phyloP scores from a whole-genome alignment of 2,329 filamentous ascomycete genomes.

The Fusarium foetens region DNA sequence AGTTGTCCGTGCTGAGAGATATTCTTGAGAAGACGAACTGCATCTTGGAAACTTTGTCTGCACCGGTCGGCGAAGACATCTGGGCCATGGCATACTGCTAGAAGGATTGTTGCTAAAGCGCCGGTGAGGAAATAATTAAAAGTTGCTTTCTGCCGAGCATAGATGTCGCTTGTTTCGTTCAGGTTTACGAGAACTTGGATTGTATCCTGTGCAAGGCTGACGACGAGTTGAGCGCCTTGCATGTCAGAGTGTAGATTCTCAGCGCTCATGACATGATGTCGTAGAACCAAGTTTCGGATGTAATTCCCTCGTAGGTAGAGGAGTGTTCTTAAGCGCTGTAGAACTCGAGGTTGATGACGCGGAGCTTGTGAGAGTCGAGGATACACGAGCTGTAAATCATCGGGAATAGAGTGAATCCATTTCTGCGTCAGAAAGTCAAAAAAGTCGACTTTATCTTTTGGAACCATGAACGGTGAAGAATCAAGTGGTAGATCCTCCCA shows the following conservation, averaged over 20 bases:
- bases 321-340: not conserved
- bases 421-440: constrained; percentile 15
- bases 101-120: not conserved
- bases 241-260: not conserved
- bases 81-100: constrained; percentile 7
- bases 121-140: constrained; percentile 5
- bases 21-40: not conserved
- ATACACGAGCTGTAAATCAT: constrained; percentile 5
- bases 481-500: constrained; percentile 12
- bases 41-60: constrained; percentile 3
- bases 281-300: not conserved
- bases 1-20: not conserved
- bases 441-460: constrained; percentile 12
- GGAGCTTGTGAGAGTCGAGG: constrained; percentile 14
- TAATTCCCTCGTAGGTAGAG: constrained; percentile 8
- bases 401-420: constrained; percentile 9
- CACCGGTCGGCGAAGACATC: constrained; percentile 8
- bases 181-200: constrained; percentile 7
- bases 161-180: constrained; percentile 14
- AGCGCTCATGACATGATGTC: not conserved
- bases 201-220: constrained; percentile 4
- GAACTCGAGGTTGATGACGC: not conserved
- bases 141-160: not conserved
- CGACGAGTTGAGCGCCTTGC: constrained; percentile 3
- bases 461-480: not conserved